A percentile compares a stretch with the other conserved stretches of the same genome.
Conservation (phyloP, 176 grass and related monocot genomes). For the Elymus sibiricus region DNA sequence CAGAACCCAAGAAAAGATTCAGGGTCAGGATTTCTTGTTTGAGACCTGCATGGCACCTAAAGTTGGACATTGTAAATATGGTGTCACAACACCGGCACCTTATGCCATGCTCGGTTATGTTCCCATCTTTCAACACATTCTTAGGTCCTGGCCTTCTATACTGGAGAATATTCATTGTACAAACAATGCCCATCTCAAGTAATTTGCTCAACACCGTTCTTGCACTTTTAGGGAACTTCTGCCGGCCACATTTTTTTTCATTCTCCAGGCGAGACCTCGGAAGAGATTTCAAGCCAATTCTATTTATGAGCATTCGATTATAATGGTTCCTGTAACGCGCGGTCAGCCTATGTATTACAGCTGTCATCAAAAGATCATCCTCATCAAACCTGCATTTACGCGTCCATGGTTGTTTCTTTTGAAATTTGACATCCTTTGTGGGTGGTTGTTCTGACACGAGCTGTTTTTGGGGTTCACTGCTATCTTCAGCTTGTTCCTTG, state of each 20-base stretch:
- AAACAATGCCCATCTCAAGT: slow-evolving; percentile 65
- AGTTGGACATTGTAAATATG: slow-evolving; percentile 62
- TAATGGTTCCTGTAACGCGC: slow-evolving; percentile 38
- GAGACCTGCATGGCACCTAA: slow-evolving; percentile 62
- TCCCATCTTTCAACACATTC: slow-evolving; percentile 62
- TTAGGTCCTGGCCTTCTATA: slow-evolving; percentile 50
- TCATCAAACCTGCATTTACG: slow-evolving; percentile 40
- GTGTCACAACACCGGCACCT: slow-evolving; percentile 63
- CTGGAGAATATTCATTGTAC: slow-evolving; percentile 47
- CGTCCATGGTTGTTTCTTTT: slow-evolving; percentile 24
- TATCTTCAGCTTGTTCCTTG: slow-evolving; percentile 22
- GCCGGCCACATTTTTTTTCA: slow-evolving; percentile 34
- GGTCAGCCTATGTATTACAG: slow-evolving; percentile 52
- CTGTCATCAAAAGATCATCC: slow-evolving; percentile 69
- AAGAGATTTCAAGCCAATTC: slow-evolving; percentile 37
- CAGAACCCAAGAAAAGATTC: slow-evolving; percentile 79
- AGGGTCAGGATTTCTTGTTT: slow-evolving; percentile 39
- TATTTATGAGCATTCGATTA: slow-evolving; percentile 31
- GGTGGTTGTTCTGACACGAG: neutral
- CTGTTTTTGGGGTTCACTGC: slow-evolving; percentile 11
- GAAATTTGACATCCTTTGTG: slow-evolving; percentile 8
- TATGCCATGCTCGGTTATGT: slow-evolving; percentile 61
- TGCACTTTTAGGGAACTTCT: slow-evolving; percentile 35
- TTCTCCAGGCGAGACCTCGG: slow-evolving; percentile 27
- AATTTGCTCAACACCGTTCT: slow-evolving; percentile 69